A percentile compares a stretch with the other conserved stretches of the same genome.
Conservation (phyloP, 495 filamentous ascomycete species). For the Penicillium lividum region DNA sequence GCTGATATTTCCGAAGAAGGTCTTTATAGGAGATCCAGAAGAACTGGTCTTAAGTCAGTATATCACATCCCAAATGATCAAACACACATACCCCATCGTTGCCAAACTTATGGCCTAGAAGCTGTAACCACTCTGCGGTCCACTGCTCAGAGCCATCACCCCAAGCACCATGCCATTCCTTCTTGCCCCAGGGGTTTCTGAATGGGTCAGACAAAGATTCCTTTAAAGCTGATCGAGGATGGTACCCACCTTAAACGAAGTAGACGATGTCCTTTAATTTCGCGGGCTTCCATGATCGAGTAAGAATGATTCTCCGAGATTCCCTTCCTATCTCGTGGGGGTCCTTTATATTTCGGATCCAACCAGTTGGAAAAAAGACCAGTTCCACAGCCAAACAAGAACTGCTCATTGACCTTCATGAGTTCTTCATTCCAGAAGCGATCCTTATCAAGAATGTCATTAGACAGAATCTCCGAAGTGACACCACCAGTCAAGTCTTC, state of each 20-base stretch:
- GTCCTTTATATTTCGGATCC: conserved; percentile 39
- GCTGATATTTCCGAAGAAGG: conserved; percentile 77
- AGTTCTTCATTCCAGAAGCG: conserved; percentile 87
- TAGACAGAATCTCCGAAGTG: conserved; percentile 75
- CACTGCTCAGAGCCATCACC: conserved; percentile 90
- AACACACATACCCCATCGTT: conserved; percentile 66
- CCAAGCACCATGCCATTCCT: conserved; percentile 83
- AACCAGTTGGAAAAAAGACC: conserved; percentile 62
- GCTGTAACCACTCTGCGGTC: conserved; percentile 83
- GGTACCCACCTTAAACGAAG: conserved; percentile 61
- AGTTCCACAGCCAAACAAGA: conserved; percentile 82
- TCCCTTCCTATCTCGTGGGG: conserved; percentile 61
- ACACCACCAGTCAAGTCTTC: conserved; percentile 94
- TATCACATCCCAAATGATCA: background rate
- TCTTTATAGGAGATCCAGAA: conserved; percentile 80
- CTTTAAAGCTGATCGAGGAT: too few species aligned
- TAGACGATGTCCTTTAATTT: conserved; percentile 73
- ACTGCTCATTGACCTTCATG: conserved; percentile 80
- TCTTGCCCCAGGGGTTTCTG: conserved; percentile 84
- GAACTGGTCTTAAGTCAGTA: conserved; percentile 32
- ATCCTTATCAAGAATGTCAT: conserved; percentile 84
- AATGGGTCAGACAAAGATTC: background rate
- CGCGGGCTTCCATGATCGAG: conserved; percentile 79
- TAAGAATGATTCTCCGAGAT: conserved; percentile 85
- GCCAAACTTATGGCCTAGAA: conserved; percentile 79